These are phyloP conservation scores for Fusarium citri DNA, from an alignment of 2,329 filamentous ascomycete species.

Conservation along the genomic window DNA sequence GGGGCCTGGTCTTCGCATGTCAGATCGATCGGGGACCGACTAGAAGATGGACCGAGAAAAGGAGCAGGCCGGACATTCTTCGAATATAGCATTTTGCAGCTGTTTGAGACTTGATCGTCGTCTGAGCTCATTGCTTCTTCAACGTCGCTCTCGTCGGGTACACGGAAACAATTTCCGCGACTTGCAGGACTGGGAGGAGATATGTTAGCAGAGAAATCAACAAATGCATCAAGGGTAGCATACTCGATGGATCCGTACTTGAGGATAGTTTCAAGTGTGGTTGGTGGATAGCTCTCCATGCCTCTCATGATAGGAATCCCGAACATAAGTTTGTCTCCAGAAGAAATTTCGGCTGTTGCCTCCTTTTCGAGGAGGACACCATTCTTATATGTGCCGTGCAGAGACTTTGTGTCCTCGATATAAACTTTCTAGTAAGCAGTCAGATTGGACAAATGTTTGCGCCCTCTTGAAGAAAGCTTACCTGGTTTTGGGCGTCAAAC, in stretches of 20 bases:
- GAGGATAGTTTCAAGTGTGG: conserved; percentile 51
- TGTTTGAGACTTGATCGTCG: conserved; percentile 46
- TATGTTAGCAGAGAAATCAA: conserved; percentile 24
- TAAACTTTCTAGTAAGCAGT: conserved; percentile 55
- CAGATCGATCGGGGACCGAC: conserved; percentile 39
- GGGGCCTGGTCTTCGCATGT: conserved; percentile 36
- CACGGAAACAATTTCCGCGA: conserved; percentile 52
- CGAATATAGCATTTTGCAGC: conserved; percentile 43
- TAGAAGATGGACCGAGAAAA: conserved; percentile 5
- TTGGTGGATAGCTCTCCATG: conserved; percentile 53
- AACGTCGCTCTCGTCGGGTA: conserved; percentile 57
- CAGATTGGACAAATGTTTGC: conserved; percentile 21
- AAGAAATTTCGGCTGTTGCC: conserved; percentile 31
- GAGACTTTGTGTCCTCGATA: conserved; percentile 60
- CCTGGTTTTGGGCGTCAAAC: conserved; percentile 58
- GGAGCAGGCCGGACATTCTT: conserved; percentile 47
- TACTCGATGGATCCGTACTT: conserved; percentile 47
- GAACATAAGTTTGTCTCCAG: conserved; percentile 52
- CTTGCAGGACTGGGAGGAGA: conserved; percentile 42
- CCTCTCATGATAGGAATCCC: conserved; percentile 53
- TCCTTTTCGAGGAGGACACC: conserved; percentile 38
- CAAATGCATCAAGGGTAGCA: background rate
- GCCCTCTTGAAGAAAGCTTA: conserved; percentile 45
- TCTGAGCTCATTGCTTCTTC: conserved; percentile 48
- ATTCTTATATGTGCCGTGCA: conserved; percentile 66